These are phyloP conservation scores for Xerocomus cyaneibrunnescens DNA, from an alignment of 1,284 basidiomycete genomes.

Conservation along the genomic window DNA sequence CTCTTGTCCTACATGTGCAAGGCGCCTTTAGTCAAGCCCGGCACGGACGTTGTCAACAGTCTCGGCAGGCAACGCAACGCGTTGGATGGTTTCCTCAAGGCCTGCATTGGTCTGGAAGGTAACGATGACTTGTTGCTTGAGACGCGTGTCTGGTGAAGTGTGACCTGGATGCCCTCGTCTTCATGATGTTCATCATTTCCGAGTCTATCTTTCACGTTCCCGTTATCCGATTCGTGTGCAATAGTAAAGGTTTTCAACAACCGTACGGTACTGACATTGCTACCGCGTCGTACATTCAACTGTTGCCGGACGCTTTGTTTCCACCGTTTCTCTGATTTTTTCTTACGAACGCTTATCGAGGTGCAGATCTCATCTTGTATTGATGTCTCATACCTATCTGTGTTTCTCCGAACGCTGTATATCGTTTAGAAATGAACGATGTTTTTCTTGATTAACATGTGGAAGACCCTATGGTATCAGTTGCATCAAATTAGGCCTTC, in stretches of 20 bases:
- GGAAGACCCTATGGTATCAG: no score
- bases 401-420: background rate
- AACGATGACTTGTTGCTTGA: conserved; percentile 80
- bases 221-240: background rate
- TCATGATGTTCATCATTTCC: background rate
- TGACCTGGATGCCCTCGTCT: background rate
- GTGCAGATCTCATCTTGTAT: background rate
- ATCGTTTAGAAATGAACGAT: no score
- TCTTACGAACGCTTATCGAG: conserved; percentile 28
- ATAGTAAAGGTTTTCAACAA: background rate
- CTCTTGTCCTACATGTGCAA: conserved; percentile 96
- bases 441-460: no score
- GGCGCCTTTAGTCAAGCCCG: conserved; percentile 97
- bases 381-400: background rate
- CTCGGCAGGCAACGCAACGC: conserved; percentile 94
- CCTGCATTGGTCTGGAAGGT: conserved; percentile 86
- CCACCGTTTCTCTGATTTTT: conserved; percentile 27
- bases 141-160: conserved; percentile 78
- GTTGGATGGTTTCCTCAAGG: conserved; percentile 91
- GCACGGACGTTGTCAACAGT: conserved; percentile 93
- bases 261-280: background rate
- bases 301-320: background rate
- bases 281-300: background rate
- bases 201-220: background rate
- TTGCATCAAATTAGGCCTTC: no score